A percentile compares a stretch with the other conserved stretches of the same genome.
Conservation (phyloP, 768 basidiomycete genomes). For the Hericium rajendrae region DNA sequence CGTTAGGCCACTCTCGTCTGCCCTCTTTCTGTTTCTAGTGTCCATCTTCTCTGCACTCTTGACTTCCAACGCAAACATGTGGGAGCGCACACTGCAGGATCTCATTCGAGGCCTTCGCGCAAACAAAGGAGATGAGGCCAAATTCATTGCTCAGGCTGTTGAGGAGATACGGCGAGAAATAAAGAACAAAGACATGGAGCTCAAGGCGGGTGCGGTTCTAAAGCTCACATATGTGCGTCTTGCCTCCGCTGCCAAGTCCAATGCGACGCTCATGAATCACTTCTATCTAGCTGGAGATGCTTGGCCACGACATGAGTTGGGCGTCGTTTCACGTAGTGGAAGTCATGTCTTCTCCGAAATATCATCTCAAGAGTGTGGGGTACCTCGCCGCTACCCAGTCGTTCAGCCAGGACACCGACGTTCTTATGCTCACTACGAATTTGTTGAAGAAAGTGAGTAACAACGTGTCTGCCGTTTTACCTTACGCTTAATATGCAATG, state of each 20-base stretch:
- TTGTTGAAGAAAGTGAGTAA: slow-evolving; percentile 77
- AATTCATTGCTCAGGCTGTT: slow-evolving; percentile 88
- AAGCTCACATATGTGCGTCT: slow-evolving; percentile 91
- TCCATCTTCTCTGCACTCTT: too few relatives aligned
- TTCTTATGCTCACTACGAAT: slow-evolving; percentile 96
- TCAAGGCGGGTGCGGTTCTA: slow-evolving; percentile 90
- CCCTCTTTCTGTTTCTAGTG: too few relatives aligned
- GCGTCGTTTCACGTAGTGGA: slow-evolving; percentile 96
- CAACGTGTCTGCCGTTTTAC: background rate
- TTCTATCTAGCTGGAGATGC: slow-evolving; percentile 81
- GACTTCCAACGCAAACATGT: slow-evolving; percentile 45
- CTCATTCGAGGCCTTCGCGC: slow-evolving; percentile 92
- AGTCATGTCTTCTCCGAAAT: slow-evolving; percentile 90
- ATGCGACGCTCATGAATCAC: background rate
- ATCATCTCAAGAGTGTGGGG: slow-evolving; percentile 90
- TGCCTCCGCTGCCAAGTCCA: background rate
- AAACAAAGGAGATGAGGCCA: slow-evolving; percentile 88
- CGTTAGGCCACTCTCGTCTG: too few relatives aligned
- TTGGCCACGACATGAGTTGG: slow-evolving; percentile 91
- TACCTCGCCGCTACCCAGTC: slow-evolving; percentile 91
- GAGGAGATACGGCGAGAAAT: slow-evolving; percentile 91
- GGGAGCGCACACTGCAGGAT: slow-evolving; percentile 93
- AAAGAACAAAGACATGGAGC: slow-evolving; percentile 88
- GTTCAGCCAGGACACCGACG: slow-evolving; percentile 90
- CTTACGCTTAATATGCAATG: slow-evolving; percentile 9